Percentiles rank a stretch among this genome's conserved stretches.
Evolutionary conservation across 2,329 filamentous ascomycete species (phyloP).

Genomic region (Boeremia exigua): DNA sequence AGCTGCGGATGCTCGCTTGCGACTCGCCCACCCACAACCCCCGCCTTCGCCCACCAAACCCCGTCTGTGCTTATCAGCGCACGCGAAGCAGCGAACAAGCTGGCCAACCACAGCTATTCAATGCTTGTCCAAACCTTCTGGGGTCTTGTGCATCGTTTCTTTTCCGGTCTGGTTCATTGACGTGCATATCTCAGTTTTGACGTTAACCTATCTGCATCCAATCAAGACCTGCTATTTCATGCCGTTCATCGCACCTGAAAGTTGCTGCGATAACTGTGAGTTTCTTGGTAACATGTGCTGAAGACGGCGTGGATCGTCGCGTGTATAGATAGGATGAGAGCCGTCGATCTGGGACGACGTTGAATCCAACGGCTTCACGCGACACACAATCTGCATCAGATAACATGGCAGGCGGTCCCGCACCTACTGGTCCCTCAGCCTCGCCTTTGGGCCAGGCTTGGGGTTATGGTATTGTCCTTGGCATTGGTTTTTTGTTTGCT

Average conservation of each 20-base stretch:
- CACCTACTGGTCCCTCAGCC: slow-evolving; percentile 33
- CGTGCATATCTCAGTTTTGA: slow-evolving; percentile 6
- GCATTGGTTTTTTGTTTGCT: slow-evolving; percentile 39
- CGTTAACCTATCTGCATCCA: slow-evolving; percentile 31
- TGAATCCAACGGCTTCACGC: slow-evolving; percentile 9
- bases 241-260: slow-evolving; percentile 5
- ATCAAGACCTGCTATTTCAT: slow-evolving; percentile 14
- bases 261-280: slow-evolving; percentile 22
- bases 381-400: slow-evolving; percentile 7
- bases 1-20: no score
- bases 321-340: slow-evolving; percentile 28
- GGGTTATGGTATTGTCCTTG: slow-evolving; percentile 45
- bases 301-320: slow-evolving; percentile 8
- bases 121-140: not conserved
- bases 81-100: slow-evolving; percentile 17
- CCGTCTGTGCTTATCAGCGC: slow-evolving; percentile 27
- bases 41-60: slow-evolving; percentile 15
- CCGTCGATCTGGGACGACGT: slow-evolving; percentile 7
- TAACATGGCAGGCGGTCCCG: slow-evolving; percentile 34
- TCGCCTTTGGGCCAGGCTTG: slow-evolving; percentile 36
- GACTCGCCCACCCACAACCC: slow-evolving; percentile 1
- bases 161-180: slow-evolving; percentile 12
- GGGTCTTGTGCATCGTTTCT: slow-evolving; percentile 10
- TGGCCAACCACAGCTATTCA: not conserved
- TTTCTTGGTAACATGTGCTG: not conserved